These are phyloP conservation scores for Didymella arachidicola DNA, from an alignment of 2,329 filamentous ascomycete genomes.

Conservation along the genomic window DNA sequence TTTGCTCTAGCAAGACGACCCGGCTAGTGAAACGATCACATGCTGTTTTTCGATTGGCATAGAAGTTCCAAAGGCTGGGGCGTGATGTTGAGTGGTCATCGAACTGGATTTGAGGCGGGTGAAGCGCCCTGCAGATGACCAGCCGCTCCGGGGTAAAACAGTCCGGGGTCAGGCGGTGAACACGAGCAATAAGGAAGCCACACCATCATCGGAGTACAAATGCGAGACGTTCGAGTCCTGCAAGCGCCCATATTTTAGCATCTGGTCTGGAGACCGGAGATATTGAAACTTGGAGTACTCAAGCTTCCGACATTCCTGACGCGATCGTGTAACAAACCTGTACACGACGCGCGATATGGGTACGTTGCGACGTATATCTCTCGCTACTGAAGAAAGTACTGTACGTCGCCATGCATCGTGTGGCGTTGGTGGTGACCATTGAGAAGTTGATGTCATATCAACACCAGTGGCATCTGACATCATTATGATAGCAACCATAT, in stretches of 20 bases:
- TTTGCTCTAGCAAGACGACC: constrained; percentile 17
- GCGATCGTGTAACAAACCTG: not conserved
- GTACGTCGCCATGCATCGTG: not conserved
- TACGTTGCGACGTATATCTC: not conserved
- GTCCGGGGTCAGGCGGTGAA: not conserved
- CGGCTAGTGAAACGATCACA: constrained; percentile 2
- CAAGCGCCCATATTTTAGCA: not conserved
- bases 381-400: not conserved
- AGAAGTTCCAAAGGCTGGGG: not conserved
- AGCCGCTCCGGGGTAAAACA: constrained; percentile 18
- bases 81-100: not conserved
- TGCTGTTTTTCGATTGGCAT: constrained; percentile 9
- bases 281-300: not conserved
- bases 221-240: not conserved
- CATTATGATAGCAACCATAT: constrained; percentile 4
- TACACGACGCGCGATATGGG: not conserved
- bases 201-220: not conserved
- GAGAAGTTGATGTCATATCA: constrained; percentile 9
- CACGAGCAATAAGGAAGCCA: constrained; percentile 1
- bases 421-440: constrained; percentile 4
- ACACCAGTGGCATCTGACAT: constrained; percentile 7
- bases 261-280: too few relatives aligned
- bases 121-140: constrained; percentile 19
- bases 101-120: constrained; percentile 9
- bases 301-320: not conserved